These are phyloP conservation scores for Sophora flavescens DNA, from an alignment of 306 rosid genomes.

Conservation along the genomic window DNA sequence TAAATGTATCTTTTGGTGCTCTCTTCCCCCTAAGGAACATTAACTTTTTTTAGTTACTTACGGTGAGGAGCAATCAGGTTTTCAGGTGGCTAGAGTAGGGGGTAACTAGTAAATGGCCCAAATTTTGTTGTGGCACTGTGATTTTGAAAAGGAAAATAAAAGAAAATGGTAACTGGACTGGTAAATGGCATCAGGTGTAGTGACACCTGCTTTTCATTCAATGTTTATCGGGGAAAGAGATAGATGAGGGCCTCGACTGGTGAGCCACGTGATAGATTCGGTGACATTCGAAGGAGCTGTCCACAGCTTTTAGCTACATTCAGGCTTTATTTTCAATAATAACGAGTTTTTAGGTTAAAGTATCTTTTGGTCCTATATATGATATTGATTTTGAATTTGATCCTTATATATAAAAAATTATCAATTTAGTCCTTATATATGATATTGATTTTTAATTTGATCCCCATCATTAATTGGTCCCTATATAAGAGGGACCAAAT, in stretches of 20 bases:
- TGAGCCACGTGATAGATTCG: constrained; percentile 83
- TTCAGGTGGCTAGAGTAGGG: constrained; percentile 14
- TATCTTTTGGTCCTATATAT: too few relatives aligned
- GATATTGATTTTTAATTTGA: too few relatives aligned
- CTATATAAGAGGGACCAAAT: too few relatives aligned
- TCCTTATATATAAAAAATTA: too few relatives aligned
- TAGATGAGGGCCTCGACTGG: constrained; percentile 56
- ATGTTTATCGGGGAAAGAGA: constrained; percentile 53
- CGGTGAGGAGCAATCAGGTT: constrained; percentile 29
- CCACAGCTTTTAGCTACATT: constrained; percentile 64
- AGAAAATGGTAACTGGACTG: background rate
- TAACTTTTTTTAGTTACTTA: constrained; percentile 3
- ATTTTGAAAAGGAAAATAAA: constrained; percentile 23
- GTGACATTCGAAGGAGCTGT: constrained; percentile 57
- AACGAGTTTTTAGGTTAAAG: too few relatives aligned
- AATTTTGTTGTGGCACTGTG: constrained; percentile 38
- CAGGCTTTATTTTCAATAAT: constrained; percentile 60
- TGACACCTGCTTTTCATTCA: constrained; percentile 63
- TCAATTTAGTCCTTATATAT: too few relatives aligned
- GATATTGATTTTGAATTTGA: too few relatives aligned
- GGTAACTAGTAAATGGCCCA: background rate
- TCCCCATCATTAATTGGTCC: too few relatives aligned
- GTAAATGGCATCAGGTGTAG: constrained; percentile 53
- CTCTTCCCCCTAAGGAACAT: background rate
- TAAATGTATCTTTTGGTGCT: constrained; percentile 15